Base-by-base conservation (phyloP, 148 eudicot species). In the Polygonum maritimum region DNA sequence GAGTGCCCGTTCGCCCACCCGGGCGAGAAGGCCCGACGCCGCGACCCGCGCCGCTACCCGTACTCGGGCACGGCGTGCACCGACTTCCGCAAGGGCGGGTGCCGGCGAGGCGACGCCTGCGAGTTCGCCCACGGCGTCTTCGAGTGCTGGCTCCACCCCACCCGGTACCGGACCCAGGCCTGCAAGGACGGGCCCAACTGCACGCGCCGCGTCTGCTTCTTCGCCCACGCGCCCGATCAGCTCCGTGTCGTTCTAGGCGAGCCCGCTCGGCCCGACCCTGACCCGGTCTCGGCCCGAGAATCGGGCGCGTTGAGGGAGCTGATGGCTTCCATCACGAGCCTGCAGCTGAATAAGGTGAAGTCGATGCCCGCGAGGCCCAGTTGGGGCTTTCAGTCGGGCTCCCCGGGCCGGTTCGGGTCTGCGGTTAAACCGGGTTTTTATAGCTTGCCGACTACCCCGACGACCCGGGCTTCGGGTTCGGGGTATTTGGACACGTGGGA, bases 81-180 rank as follows among this genome's bases (percentile, higher is more conserved):
- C 0, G 98, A 94, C 63, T 94, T 88, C 14, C 86, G 97, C 1
- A 86, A 84, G 33, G 97, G 94, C 7, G 72, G 75, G 48, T 92
- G 97, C 75, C 47, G 52, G 7, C 85, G 76, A 7, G 97, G 97
- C 2, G 97, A 92, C 81, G 31, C 86, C 2, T 92, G 97, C 57
- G 97, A 92, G 91, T 86, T 49, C 80, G 87, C 97, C 0, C 97
- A 92, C 73, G 97, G 97, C 62, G 97, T 92, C 0, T 92, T 92
- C 48, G 97, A 92, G 94, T 88, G 89, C 58, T 92, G 97, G 95
- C 89, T 92, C 0, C 98, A 90, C 76, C 98, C 98, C 10, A 83
- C 93, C 1, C 83, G 93, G 11, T 92, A 92, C 71, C 85, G 98
- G 0, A 92, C 98, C 38, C 96, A 85, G 90, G 91, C 93, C 0